phyloP scores from a whole-genome alignment of 2,329 filamentous ascomycete genomes.

The Colletotrichum cuscutae region DNA sequence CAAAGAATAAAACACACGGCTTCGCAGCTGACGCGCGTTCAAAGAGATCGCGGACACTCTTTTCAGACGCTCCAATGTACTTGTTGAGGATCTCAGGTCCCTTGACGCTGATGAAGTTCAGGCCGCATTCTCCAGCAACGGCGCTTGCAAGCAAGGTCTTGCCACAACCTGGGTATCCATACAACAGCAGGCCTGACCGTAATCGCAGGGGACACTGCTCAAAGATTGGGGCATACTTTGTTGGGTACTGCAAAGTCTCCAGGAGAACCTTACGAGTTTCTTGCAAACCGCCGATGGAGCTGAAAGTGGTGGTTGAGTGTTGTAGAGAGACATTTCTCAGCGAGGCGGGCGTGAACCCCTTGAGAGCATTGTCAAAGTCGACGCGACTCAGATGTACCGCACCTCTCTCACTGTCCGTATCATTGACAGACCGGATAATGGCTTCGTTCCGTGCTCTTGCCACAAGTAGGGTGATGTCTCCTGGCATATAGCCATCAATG shows the following conservation, averaged over 20 bases:
- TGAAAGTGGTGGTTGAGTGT: conserved; percentile 91
- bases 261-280: conserved; percentile 91
- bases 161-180: conserved; percentile 95
- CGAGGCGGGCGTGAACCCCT: conserved; percentile 94
- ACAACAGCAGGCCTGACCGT: conserved; percentile 90
- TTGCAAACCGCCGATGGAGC: conserved; percentile 87
- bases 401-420: conserved; percentile 53
- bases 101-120: conserved; percentile 99
- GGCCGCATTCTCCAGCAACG: conserved; percentile 95
- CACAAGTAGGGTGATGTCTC: conserved; percentile 87
- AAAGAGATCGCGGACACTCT: conserved; percentile 94
- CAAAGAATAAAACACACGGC: conserved; percentile 96
- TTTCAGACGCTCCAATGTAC: conserved; percentile 97
- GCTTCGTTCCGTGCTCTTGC: conserved; percentile 91
- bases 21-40: conserved; percentile 90
- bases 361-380: conserved; percentile 87
- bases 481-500: conserved; percentile 98
- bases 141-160: conserved; percentile 96
- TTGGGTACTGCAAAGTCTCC: conserved; percentile 96
- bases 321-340: conserved; percentile 94
- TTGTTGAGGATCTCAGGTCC: conserved; percentile 99
- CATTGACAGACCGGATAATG: conserved; percentile 82
- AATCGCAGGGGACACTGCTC: conserved; percentile 94
- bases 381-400: conserved; percentile 73
- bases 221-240: conserved; percentile 97